A percentile compares a stretch with the other conserved stretches of the same genome.
phyloP scores from a whole-genome alignment of 768 basidiomycete species.

The Hygrophoropsis aurantiaca region DNA sequence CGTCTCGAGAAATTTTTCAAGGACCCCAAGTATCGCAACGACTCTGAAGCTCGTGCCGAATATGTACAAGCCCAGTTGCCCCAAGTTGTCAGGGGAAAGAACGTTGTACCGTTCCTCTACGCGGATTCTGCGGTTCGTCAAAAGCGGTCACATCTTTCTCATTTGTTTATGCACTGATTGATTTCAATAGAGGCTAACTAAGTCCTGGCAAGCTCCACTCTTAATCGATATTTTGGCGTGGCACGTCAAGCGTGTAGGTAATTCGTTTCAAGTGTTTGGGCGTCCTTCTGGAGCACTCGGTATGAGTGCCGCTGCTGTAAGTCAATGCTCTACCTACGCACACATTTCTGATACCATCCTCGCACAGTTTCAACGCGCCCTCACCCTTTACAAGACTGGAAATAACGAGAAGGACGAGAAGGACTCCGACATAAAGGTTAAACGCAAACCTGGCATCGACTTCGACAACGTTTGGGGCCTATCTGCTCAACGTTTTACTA shows the following conservation, averaged over 20 bases:
- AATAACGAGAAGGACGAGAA: slow-evolving; percentile 2
- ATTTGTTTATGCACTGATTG: neutral
- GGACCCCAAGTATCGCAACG: slow-evolving; percentile 1
- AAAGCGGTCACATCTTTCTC: neutral
- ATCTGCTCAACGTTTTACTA: neutral
- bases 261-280: neutral
- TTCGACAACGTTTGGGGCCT: slow-evolving; percentile 1
- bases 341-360: neutral
- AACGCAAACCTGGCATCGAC: neutral
- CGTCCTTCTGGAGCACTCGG: slow-evolving; percentile 4
- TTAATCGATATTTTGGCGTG: slow-evolving; percentile 2
- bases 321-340: neutral
- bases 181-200: neutral
- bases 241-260: neutral
- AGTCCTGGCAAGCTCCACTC: neutral
- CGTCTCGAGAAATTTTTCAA: neutral
- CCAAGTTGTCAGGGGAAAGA: neutral
- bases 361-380: slow-evolving; percentile 2
- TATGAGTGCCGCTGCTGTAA: slow-evolving; percentile 2
- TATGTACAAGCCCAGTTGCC: neutral
- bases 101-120: neutral
- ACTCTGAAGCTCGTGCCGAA: neutral
- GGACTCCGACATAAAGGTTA: neutral
- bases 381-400: slow-evolving; percentile 4
- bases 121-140: neutral